Conservation (phyloP, 371 early-diverging fungal species). For the Polyrhizophydium stewartii region DNA sequence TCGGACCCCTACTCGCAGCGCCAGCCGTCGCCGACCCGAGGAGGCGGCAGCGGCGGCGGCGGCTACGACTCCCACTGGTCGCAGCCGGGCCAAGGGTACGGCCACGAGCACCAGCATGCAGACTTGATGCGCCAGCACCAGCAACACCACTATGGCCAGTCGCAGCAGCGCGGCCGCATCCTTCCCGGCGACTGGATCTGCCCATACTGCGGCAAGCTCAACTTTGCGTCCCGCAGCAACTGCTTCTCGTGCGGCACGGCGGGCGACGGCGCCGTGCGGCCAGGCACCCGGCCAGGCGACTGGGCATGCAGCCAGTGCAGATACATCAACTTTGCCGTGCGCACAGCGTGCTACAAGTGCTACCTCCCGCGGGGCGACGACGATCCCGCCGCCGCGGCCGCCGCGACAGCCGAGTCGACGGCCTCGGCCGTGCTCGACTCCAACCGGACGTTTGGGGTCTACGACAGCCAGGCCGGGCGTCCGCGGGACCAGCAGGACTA, state of each 20-base stretch:
- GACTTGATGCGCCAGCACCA: conserved; percentile 2
- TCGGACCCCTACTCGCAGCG: not conserved
- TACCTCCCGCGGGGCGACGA: too few relatives aligned
- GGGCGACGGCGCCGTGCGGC: conserved; percentile 3
- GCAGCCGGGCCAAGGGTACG: not conserved
- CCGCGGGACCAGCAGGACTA: too few relatives aligned
- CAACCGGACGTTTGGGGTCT: too few relatives aligned
- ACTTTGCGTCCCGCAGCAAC: conserved; percentile 62
- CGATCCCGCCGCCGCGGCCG: not conserved
- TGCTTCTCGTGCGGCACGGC: conserved; percentile 30
- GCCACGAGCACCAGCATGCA: not conserved
- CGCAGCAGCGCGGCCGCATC: not conserved
- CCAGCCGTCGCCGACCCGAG: not conserved
- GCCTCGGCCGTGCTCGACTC: conserved; percentile 1
- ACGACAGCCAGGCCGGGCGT: too few relatives aligned
- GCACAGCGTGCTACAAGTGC: conserved; percentile 54
- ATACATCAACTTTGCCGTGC: conserved; percentile 73
- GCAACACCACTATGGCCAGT: not conserved
- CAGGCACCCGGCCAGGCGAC: conserved; percentile 42
- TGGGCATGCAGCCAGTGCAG: conserved; percentile 76
- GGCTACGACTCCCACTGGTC: not conserved
- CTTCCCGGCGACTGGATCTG: conserved; percentile 75
- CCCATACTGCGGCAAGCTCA: conserved; percentile 60
- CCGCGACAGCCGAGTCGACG: not conserved
- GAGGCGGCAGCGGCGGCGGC: not conserved